Conservation (phyloP, 495 filamentous ascomycete species). For the Xylaria telfairii region DNA sequence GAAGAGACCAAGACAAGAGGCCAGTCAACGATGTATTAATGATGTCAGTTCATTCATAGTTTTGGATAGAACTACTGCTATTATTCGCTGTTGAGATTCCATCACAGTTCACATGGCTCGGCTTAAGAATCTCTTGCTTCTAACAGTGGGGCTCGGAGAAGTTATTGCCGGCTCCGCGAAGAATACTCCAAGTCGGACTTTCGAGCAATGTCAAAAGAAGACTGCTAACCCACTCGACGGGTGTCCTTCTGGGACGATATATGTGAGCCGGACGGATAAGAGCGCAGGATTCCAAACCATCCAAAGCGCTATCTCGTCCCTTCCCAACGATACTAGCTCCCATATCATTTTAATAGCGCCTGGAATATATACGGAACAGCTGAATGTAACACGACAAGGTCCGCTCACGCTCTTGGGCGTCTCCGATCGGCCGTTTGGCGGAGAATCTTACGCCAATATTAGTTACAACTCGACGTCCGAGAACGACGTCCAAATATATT, state of each 20-base stretch:
- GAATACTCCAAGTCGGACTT: conserved; percentile 33
- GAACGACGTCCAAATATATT: conserved; percentile 33
- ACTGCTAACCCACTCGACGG: conserved; percentile 43
- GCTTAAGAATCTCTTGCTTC: not conserved
- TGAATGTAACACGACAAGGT: conserved; percentile 64
- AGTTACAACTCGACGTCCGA: conserved; percentile 44
- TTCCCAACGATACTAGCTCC: conserved; percentile 56
- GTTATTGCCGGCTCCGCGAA: not conserved
- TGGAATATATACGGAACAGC: conserved; percentile 63
- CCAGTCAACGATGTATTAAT: too few relatives aligned
- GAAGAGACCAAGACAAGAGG: too few relatives aligned
- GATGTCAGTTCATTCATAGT: not conserved
- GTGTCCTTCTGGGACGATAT: conserved; percentile 57
- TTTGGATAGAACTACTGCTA: not conserved
- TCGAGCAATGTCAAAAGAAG: conserved; percentile 31
- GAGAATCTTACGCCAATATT: conserved; percentile 55
- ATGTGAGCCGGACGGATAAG: conserved; percentile 48
- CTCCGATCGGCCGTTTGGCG: conserved; percentile 47
- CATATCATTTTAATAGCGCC: conserved; percentile 61
- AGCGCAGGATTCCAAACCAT: conserved; percentile 54
- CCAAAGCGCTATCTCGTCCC: conserved; percentile 59
- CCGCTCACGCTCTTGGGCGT: conserved; percentile 63
- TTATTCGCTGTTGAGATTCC: not conserved
- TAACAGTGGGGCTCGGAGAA: not conserved
- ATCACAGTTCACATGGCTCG: conserved; percentile 1